A percentile compares a stretch with the other conserved stretches of the same genome.
Conservation (phyloP, 2,329 filamentous ascomycete species). For the Pseudocercospora pini-densiflorae region DNA sequence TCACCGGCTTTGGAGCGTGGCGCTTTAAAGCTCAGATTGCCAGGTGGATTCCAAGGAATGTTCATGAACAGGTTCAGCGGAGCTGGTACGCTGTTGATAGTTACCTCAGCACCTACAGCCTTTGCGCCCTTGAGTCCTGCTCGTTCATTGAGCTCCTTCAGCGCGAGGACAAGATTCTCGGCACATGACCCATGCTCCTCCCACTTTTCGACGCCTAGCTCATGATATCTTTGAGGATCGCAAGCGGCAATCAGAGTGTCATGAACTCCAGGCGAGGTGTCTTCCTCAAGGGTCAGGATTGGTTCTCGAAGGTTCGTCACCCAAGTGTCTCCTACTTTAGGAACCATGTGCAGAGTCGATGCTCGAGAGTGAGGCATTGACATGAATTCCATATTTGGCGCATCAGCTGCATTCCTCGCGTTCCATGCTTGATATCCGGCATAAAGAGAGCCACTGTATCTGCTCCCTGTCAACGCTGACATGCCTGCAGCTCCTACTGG, state of each 20-base stretch:
- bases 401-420: conserved; percentile 38
- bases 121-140: conserved; percentile 52
- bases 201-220: conserved; percentile 49
- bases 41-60: conserved; percentile 48
- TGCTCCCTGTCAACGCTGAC: conserved; percentile 51
- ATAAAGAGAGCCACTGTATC: conserved; percentile 53
- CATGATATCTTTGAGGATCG: conserved; percentile 50
- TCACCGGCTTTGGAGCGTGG: conserved; percentile 48
- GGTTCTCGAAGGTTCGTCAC: conserved; percentile 53
- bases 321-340: conserved; percentile 48
- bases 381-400: conserved; percentile 52
- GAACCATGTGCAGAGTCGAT: conserved; percentile 46
- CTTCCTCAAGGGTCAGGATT: conserved; percentile 53
- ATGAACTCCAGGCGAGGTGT: conserved; percentile 49
- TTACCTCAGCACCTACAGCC: conserved; percentile 53
- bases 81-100: conserved; percentile 53
- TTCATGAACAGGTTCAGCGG: conserved; percentile 56
- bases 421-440: conserved; percentile 56
- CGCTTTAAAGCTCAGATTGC: conserved; percentile 47
- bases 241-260: conserved; percentile 55
- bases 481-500: conserved; percentile 53
- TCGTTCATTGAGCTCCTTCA: conserved; percentile 53
- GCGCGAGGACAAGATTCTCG: conserved; percentile 54
- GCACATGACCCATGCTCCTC: conserved; percentile 54
- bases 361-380: conserved; percentile 52